Evolutionary conservation across 1,139 yeast genomes (phyloP).

Genomic region (Debaryomyces singareniensis): DNA sequence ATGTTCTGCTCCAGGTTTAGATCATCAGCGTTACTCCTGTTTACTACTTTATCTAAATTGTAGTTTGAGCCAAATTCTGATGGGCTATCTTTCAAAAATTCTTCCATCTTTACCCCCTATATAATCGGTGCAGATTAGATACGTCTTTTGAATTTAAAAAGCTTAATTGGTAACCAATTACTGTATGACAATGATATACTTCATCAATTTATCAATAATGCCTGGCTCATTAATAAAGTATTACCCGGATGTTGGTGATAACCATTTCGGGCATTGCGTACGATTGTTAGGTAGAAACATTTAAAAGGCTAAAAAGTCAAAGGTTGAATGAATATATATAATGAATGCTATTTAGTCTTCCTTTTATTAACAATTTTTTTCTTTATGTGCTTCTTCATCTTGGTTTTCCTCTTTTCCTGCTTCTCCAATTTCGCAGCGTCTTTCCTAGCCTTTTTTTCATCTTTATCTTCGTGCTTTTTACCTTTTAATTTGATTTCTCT

Average conservation of each 20-base stretch:
- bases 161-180: no score
- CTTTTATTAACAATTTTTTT: constrained; percentile 66
- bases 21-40: constrained; percentile 4
- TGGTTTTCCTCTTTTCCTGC: constrained; percentile 81
- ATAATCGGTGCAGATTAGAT: no score
- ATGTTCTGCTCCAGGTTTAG: constrained; percentile 5
- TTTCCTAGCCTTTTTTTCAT: constrained; percentile 76
- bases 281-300: no score
- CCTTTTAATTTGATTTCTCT: constrained; percentile 45
- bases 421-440: constrained; percentile 77
- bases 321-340: no score
- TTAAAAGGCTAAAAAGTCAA: no score
- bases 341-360: constrained; percentile 15
- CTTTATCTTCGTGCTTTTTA: constrained; percentile 79
- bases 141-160: no score
- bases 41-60: background rate
- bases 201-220: no score
- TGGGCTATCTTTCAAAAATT: constrained; percentile 34
- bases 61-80: constrained; percentile 13
- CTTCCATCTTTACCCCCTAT: no score
- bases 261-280: no score
- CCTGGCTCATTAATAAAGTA: no score
- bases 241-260: no score
- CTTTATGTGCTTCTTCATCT: constrained; percentile 88
- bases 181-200: no score